Conservation (phyloP, 2,329 filamentous ascomycete species). For the Calycina herbarum region DNA sequence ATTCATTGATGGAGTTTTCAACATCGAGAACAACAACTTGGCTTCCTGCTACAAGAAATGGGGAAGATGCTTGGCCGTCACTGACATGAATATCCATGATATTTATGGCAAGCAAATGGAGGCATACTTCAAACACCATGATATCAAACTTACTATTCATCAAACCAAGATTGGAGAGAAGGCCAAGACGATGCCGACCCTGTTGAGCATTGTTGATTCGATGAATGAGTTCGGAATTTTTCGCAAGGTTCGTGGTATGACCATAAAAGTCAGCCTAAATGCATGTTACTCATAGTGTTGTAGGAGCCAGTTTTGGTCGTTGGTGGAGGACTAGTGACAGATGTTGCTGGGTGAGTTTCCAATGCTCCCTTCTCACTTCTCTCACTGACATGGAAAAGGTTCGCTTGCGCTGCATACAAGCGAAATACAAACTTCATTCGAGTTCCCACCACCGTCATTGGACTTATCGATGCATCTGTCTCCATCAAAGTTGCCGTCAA, state of each 20-base stretch:
- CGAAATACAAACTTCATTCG: constrained; percentile 74
- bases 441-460: constrained; percentile 73
- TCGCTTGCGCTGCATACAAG: constrained; percentile 70
- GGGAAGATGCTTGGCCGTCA: constrained; percentile 66
- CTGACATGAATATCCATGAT: constrained; percentile 70
- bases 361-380: too few relatives aligned
- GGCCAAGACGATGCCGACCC: constrained; percentile 70
- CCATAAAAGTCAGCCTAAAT: too few relatives aligned
- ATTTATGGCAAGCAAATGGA: constrained; percentile 67
- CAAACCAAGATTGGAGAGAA: constrained; percentile 76
- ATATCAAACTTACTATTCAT: constrained; percentile 63
- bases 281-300: too few relatives aligned
- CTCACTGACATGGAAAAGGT: constrained; percentile 40
- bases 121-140: constrained; percentile 65
- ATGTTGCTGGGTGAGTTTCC: constrained; percentile 65
- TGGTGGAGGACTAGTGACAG: constrained; percentile 69
- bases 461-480: constrained; percentile 72
- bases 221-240: constrained; percentile 74
- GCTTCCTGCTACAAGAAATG: constrained; percentile 65
- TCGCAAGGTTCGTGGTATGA: constrained; percentile 49
- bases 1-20: constrained; percentile 69
- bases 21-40: constrained; percentile 58
- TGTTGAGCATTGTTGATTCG: constrained; percentile 68
- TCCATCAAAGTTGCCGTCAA: constrained; percentile 79
- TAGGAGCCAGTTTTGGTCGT: constrained; percentile 66